Evolutionary conservation across 306 rosid species (phyloP).

Genomic region (Cercis canadensis): DNA sequence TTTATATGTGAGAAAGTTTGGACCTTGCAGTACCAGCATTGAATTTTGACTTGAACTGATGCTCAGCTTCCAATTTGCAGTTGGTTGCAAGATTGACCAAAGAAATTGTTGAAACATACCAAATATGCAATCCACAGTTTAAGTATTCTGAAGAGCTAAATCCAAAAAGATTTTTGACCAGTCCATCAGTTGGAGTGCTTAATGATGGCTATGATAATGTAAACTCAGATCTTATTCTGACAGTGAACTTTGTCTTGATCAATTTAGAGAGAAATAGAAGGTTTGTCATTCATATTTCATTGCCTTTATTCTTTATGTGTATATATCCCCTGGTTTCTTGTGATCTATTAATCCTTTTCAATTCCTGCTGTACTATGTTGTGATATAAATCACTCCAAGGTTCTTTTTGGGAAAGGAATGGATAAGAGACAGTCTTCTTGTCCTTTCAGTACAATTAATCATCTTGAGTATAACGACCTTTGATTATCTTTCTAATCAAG

Average conservation of each 20-base stretch:
- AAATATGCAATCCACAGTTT: conserved; percentile 86
- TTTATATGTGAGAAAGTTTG: conserved; percentile 33
- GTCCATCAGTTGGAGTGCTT: conserved; percentile 89
- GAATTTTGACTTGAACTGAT: conserved; percentile 43
- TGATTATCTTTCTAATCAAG: not conserved
- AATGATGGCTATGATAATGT: conserved; percentile 93
- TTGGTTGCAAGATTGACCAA: conserved; percentile 87
- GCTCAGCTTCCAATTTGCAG: conserved; percentile 62
- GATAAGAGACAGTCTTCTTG: not conserved
- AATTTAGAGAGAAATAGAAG: conserved; percentile 73
- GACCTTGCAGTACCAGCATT: conserved; percentile 33
- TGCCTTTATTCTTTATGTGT: conserved; percentile 20
- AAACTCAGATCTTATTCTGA: conserved; percentile 91
- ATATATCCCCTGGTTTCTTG: not conserved
- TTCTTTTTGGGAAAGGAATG: not conserved
- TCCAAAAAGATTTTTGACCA: conserved; percentile 93
- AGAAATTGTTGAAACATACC: conserved; percentile 89
- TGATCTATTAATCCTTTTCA: not conserved
- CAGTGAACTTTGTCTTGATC: conserved; percentile 76
- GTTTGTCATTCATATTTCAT: conserved; percentile 53
- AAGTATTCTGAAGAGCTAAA: conserved; percentile 92
- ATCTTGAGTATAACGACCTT: not conserved
- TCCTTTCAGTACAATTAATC: not conserved
- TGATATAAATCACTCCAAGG: not conserved
- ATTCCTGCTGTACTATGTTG: not conserved